A percentile compares a stretch with the other conserved stretches of the same genome.
Evolutionary conservation across 208 protist species (phyloP).

Genomic region (Trypanosoma lewisi): DNA sequence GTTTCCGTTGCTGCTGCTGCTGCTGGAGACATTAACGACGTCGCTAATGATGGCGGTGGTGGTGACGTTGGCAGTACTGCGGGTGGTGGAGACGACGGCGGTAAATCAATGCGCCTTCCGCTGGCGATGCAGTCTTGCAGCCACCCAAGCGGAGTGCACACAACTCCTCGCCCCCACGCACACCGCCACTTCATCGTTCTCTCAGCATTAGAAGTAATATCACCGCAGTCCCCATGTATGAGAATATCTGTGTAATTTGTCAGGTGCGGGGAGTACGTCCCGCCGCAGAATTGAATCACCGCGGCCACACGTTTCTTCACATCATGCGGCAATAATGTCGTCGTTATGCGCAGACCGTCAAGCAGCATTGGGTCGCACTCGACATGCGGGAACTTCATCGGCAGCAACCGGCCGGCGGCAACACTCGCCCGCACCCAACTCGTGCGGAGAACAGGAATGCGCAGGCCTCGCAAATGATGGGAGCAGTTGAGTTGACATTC

Average conservation of each 20-base stretch:
- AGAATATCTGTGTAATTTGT: constrained; percentile 50
- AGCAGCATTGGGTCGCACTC: constrained; percentile 62
- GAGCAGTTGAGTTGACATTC: constrained; percentile 9
- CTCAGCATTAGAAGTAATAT: neutral
- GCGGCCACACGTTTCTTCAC: constrained; percentile 67
- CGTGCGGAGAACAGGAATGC: constrained; percentile 52
- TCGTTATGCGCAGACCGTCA: constrained; percentile 56
- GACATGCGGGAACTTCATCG: constrained; percentile 10
- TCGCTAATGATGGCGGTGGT: too few relatives aligned
- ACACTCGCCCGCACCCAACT: constrained; percentile 49
- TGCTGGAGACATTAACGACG: too few relatives aligned
- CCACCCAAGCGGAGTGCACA: constrained; percentile 57
- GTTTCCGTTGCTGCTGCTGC: neutral
- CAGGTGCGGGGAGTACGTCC: constrained; percentile 56
- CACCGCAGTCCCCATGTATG: constrained; percentile 28
- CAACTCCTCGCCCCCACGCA: constrained; percentile 28
- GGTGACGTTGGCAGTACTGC: neutral
- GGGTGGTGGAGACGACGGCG: constrained; percentile 5
- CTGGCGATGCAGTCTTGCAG: constrained; percentile 50
- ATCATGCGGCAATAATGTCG: constrained; percentile 37
- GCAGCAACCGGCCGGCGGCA: constrained; percentile 8
- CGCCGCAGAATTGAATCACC: constrained; percentile 66
- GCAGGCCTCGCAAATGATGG: constrained; percentile 27
- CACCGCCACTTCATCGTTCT: constrained; percentile 11
- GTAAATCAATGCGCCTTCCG: constrained; percentile 17